phyloP scores from a whole-genome alignment of 768 basidiomycete genomes.

The Cantharellus anzutake region DNA sequence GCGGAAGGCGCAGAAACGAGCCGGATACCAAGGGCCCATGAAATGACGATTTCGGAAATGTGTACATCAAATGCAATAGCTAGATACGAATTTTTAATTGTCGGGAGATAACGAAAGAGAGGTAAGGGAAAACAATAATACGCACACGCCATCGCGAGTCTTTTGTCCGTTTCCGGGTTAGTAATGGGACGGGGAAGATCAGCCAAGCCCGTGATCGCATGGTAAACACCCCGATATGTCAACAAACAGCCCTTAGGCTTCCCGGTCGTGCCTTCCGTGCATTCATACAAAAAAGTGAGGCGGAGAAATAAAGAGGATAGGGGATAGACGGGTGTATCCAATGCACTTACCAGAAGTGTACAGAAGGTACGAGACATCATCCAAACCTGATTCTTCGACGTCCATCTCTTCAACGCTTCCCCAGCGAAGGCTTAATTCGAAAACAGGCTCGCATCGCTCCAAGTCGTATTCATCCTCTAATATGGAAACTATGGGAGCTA shows the following conservation, averaged over 20 bases:
- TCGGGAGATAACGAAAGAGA: not conserved
- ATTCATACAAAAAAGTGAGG: not conserved
- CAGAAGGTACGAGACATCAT: constrained; percentile 24
- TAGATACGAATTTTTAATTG: constrained; percentile 10
- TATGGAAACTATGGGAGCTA: too few species aligned
- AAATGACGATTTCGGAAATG: constrained; percentile 23
- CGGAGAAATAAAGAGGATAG: not conserved
- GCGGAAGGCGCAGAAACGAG: constrained; percentile 25
- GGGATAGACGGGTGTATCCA: not conserved
- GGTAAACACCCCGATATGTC: constrained; percentile 18
- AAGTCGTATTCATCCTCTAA: too few species aligned
- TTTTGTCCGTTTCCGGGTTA: constrained; percentile 16
- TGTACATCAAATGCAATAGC: constrained; percentile 37
- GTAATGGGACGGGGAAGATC: constrained; percentile 12
- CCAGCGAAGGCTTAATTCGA: not conserved
- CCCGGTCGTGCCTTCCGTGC: constrained; percentile 28
- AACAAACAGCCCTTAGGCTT: constrained; percentile 33
- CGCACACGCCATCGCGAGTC: constrained; percentile 28
- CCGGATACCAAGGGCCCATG: constrained; percentile 24
- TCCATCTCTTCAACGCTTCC: not conserved
- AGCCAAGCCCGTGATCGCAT: constrained; percentile 17
- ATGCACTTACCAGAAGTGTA: constrained; percentile 28
- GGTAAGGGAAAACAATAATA: constrained; percentile 1
- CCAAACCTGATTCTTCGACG: not conserved
- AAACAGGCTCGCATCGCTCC: not conserved